Conservation (phyloP, 192 early-diverging fungal genomes). For the Entomortierella chlamydospora region DNA sequence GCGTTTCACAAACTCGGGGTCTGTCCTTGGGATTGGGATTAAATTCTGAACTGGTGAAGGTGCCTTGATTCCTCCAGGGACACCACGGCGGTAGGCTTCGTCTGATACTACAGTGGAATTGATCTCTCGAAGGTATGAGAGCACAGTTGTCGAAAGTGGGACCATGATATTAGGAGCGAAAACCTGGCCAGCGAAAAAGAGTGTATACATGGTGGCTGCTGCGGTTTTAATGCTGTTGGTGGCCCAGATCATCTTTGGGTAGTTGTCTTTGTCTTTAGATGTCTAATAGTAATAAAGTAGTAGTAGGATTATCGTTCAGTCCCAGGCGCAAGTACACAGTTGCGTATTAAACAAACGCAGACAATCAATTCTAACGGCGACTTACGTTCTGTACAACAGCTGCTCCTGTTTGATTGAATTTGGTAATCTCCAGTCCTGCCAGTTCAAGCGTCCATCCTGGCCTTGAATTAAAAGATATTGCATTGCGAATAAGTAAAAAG, state of each 20-base stretch:
- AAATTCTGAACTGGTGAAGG: slow-evolving; percentile 43
- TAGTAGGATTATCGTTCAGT: neutral
- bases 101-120: slow-evolving; percentile 25
- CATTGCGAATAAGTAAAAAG: neutral
- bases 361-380: neutral
- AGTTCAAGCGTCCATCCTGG: slow-evolving; percentile 67
- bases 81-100: slow-evolving; percentile 36
- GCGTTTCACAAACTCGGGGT: slow-evolving; percentile 27
- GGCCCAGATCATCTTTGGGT: slow-evolving; percentile 70
- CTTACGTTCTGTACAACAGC: slow-evolving; percentile 62
- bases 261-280: slow-evolving; percentile 50
- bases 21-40: slow-evolving; percentile 23
- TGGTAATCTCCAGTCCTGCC: slow-evolving; percentile 59
- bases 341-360: neutral
- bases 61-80: slow-evolving; percentile 25
- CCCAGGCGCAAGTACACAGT: neutral
- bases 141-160: slow-evolving; percentile 36
- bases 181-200: slow-evolving; percentile 64
- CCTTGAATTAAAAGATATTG: slow-evolving; percentile 16
- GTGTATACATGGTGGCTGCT: slow-evolving; percentile 66
- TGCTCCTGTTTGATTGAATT: slow-evolving; percentile 56
- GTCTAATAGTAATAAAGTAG: slow-evolving; percentile 10
- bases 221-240: slow-evolving; percentile 67
- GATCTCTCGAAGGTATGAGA: slow-evolving; percentile 22
- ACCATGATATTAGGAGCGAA: slow-evolving; percentile 64